These are phyloP conservation scores for Podospora fimiseda DNA, from an alignment of 495 filamentous ascomycete species.

Conservation along the genomic window DNA sequence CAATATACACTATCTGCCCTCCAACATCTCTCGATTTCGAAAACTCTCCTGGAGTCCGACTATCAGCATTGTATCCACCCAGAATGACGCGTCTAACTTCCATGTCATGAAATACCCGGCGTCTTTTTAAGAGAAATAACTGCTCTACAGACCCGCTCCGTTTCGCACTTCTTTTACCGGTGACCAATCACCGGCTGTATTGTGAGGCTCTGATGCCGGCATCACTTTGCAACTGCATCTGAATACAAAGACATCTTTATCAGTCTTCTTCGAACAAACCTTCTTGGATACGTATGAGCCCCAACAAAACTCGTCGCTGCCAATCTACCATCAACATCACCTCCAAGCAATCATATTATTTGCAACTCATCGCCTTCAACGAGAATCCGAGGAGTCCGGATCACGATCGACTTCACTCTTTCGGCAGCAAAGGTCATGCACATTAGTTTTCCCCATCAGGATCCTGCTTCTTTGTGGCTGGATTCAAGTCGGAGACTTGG, in stretches of 20 bases:
- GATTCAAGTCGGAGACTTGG: conserved; percentile 1
- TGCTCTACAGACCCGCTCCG: conserved; percentile 8
- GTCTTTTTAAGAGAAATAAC: conserved; percentile 7
- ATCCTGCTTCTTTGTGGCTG: conserved; percentile 7
- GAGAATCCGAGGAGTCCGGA: background rate
- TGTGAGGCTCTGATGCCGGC: conserved; percentile 18
- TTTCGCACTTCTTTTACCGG: conserved; percentile 15
- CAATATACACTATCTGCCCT: conserved; percentile 10
- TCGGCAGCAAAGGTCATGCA: conserved; percentile 19
- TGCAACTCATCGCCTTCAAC: background rate
- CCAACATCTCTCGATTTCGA: background rate
- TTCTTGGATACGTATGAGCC: background rate
- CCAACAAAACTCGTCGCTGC: background rate
- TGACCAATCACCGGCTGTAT: conserved; percentile 16
- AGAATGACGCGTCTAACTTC: conserved; percentile 11
- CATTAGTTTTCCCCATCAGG: conserved; percentile 5
- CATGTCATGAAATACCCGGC: conserved; percentile 18
- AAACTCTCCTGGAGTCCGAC: background rate
- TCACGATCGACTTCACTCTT: background rate
- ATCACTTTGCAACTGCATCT: background rate
- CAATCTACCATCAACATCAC: background rate
- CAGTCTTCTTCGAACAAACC: background rate
- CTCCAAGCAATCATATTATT: background rate
- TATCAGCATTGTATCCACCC: conserved; percentile 1
- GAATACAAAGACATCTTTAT: conserved; percentile 2